Evolutionary conservation across 495 filamentous ascomycete species (phyloP), one percentile per base, ranked within the genome.

Genomic region (Penicillium salamii): DNA sequence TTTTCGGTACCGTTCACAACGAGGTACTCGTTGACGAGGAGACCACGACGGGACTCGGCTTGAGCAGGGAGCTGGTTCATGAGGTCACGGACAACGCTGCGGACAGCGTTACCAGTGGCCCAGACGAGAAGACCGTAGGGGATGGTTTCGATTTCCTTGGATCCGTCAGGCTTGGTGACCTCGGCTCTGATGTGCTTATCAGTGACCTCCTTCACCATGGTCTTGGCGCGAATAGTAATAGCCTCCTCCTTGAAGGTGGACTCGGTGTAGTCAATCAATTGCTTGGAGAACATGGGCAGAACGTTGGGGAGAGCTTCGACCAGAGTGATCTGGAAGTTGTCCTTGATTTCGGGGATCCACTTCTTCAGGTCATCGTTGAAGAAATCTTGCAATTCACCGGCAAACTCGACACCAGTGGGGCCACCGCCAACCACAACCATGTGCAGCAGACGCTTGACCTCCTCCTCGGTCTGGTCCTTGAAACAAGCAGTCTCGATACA

Each of bases 401-500:
- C 93, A 65, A 97, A 97, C 69, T 98, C 93, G 41, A 98, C 95
- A 73, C 93, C 93, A 46, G 93, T 98, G 19, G 93, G 93, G 57
- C 93, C 93, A 73, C 93, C 93, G 61, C 93, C 93, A 43, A 99
- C 93, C 19, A 99, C 95, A 51, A 97, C 93, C 92, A 97, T 97
- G 78, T 97, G 95, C 64, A 99, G 77, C 48, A 99, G 84, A 51
- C 93, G 91, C 70, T 95, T 85, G 58, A 91, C 75, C 72, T 99
- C 93, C 54, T 95, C 89, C 7, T 77, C 76, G n/a, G 80, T 78
- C 74, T 97, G 95, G 59, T 91, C 91, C 82, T 97, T 97, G 86
- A 99, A 97, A 64, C 87, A 90, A 34, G 93, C 92, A 11, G 91
- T 97, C 75, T 99, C 93, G 53, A 95, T 88, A 65, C 95, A 97